These are phyloP conservation scores for Hirsutella thompsonii DNA, from an alignment of 2,329 filamentous ascomycete genomes.

Conservation along the genomic window DNA sequence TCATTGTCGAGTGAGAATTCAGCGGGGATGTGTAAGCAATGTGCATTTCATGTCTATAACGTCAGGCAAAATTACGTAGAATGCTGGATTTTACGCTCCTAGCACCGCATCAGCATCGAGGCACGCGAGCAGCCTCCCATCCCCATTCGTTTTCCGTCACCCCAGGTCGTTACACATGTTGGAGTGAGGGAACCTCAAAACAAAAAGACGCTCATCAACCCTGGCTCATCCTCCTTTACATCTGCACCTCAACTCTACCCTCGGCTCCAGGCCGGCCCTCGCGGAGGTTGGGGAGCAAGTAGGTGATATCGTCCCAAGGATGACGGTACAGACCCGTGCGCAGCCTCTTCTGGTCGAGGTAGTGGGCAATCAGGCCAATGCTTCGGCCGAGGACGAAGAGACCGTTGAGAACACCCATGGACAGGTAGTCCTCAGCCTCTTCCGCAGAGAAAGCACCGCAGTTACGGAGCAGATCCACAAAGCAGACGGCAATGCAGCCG, in stretches of 20 bases:
- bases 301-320: slow-evolving; percentile 98
- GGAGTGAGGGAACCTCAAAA: slow-evolving; percentile 14
- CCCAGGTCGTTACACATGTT: not conserved
- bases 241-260: slow-evolving; percentile 80
- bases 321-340: slow-evolving; percentile 97
- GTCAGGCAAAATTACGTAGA: not conserved
- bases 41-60: not conserved
- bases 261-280: slow-evolving; percentile 61
- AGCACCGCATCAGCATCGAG: not conserved
- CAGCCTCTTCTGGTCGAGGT: slow-evolving; percentile 98
- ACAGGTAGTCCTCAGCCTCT: slow-evolving; percentile 97
- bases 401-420: slow-evolving; percentile 98
- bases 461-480: slow-evolving; percentile 94
- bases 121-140: not conserved
- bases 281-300: slow-evolving; percentile 72
- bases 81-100: not conserved
- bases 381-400: slow-evolving; percentile 94
- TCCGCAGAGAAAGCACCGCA: slow-evolving; percentile 92
- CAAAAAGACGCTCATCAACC: slow-evolving; percentile 13
- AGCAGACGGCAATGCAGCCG: slow-evolving; percentile 96
- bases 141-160: not conserved
- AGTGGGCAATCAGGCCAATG: slow-evolving; percentile 99
- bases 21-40: not conserved
- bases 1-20: too few species aligned
- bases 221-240: slow-evolving; percentile 31